These are phyloP conservation scores for Erythrophleum fordii DNA, from an alignment of 306 rosid genomes.

Conservation along the genomic window DNA sequence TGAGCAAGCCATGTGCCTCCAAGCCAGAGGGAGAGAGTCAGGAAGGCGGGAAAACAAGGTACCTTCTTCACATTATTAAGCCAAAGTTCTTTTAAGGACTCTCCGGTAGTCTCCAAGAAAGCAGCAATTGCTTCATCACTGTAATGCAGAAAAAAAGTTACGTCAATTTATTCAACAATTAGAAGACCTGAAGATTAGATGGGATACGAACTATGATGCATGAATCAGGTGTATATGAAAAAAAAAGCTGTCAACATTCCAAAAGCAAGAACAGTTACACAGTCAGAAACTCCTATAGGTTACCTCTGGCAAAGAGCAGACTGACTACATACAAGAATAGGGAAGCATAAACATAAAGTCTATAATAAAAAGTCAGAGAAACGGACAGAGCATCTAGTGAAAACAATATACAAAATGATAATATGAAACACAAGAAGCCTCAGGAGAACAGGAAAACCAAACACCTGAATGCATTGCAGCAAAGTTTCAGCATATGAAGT, in stretches of 20 bases:
- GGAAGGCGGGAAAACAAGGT: conserved; percentile 17
- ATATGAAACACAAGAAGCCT: background rate
- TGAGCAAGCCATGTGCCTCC: background rate
- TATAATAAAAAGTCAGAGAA: conserved; percentile 12
- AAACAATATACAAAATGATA: background rate
- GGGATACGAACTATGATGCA: background rate
- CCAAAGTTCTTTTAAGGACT: conserved; percentile 65
- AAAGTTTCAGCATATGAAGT: conserved; percentile 68
- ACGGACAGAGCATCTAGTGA: conserved; percentile 12
- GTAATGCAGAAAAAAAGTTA: conserved; percentile 25
- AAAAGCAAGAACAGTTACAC: background rate
- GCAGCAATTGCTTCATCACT: conserved; percentile 95
- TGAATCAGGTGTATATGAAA: conserved; percentile 10
- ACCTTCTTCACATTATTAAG: conserved; percentile 80
- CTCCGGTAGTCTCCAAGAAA: conserved; percentile 74
- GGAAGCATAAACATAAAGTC: background rate
- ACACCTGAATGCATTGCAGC: conserved; percentile 83
- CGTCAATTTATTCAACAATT: conserved; percentile 17
- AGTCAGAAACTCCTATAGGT: conserved; percentile 1
- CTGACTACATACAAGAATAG: conserved; percentile 23
- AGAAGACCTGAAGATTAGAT: conserved; percentile 4
- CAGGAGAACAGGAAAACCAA: conserved; percentile 9
- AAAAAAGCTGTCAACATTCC: conserved; percentile 11
- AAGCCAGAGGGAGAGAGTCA: conserved; percentile 18
- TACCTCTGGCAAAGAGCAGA: conserved; percentile 2